Evolutionary conservation across 352 stramenopile genomes (phyloP), one percentile per base, ranked within the genome.

Genomic region (Phytopythium delawarense): DNA sequence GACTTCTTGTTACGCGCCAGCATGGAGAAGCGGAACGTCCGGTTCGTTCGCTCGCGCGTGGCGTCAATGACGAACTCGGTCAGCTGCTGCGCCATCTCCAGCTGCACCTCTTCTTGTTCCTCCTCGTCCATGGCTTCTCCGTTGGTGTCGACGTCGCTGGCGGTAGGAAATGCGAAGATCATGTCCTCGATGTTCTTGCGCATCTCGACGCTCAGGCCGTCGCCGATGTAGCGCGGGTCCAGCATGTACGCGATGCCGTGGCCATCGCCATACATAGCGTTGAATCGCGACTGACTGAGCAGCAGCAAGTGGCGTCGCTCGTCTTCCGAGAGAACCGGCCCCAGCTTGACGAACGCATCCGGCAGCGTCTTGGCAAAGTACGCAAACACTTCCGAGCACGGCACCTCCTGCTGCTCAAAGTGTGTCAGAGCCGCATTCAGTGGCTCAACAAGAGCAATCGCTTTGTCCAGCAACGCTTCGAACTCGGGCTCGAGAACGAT

Each of bases 211-310:
- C 28, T 59, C 55, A 71, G 45, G 2, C 55, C 61, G 1, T 55
- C 57, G n/a, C 65, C 65, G 2, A 68, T 20, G 45, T 59, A 61
- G 32, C 44, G 52, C 11, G 70, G 70, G 18, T 84, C 75, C 11
- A 84, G 62, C 42, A 81, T 39, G 57, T 79, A 79, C 20, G 70
- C 71, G 21, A 84, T 60, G 20, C 75, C 75, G 28, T 79, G 72
- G 1, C 58, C 70, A 16, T 81, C 75, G 7, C 75, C 71, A 40
- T 81, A 81, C 49, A 78, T 75, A 23, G 64, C 73, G 23, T 70
- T 62, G 32, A 84, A 75, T 0, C 68, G 72, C 32, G 76, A 20
- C 61, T 73, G 62, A 49, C 70, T 71, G 16, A 72, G 46, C 12
- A 57, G 25, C 50, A 69, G 46, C 21, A 76, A 30, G 23, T 62